These are phyloP conservation scores for Melianthus villosus DNA, from an alignment of 441 rosid genomes.

Conservation along the genomic window DNA sequence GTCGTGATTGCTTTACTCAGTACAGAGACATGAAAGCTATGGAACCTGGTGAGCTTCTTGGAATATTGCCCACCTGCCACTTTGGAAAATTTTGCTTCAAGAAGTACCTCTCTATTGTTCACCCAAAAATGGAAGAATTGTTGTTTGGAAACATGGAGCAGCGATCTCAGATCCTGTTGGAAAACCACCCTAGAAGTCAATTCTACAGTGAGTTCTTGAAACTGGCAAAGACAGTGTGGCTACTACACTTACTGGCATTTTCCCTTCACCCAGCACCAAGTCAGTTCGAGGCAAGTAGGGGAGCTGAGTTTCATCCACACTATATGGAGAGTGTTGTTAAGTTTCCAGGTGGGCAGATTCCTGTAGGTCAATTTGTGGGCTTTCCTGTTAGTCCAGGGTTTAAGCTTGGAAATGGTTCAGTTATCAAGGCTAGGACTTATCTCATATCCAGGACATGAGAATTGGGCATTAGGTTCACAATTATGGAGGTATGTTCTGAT, in stretches of 20 bases:
- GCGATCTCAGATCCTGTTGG: constrained; percentile 38
- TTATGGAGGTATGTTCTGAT: too few relatives aligned
- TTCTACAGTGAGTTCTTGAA: constrained; percentile 64
- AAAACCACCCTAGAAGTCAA: constrained; percentile 69
- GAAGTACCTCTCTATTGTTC: constrained; percentile 64
- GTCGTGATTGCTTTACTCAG: constrained; percentile 72
- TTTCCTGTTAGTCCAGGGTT: constrained; percentile 88
- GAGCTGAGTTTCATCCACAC: constrained; percentile 65
- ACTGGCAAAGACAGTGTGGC: constrained; percentile 72
- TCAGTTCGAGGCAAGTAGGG: constrained; percentile 73
- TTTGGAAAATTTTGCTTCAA: constrained; percentile 78
- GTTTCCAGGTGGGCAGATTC: constrained; percentile 40
- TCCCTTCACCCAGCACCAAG: constrained; percentile 68
- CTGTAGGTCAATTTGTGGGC: constrained; percentile 69
- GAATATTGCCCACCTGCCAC: constrained; percentile 65
- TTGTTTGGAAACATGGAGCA: constrained; percentile 76
- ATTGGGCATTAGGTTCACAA: too few relatives aligned
- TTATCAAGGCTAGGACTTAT: constrained; percentile 72
- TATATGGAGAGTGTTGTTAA: constrained; percentile 80
- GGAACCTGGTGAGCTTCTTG: constrained; percentile 86
- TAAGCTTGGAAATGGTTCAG: constrained; percentile 55
- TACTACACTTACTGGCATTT: constrained; percentile 84
- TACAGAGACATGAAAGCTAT: constrained; percentile 83
- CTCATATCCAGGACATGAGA: constrained; percentile 35
- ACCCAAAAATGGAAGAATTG: constrained; percentile 85